Base-by-base conservation (phyloP, 352 stramenopile species). In the Globisporangium lucens region DNA sequence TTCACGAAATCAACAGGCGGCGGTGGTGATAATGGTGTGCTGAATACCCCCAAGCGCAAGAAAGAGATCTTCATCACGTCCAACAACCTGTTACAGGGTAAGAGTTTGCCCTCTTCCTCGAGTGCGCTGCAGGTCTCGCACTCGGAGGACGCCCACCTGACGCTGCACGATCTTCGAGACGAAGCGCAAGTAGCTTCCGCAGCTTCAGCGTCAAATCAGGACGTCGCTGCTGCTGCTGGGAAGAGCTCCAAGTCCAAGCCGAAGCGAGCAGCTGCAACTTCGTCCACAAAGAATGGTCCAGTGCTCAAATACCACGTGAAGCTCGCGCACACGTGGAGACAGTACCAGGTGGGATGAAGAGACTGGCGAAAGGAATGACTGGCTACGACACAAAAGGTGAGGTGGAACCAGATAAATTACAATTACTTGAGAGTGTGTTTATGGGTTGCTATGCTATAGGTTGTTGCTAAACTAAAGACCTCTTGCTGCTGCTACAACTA, bases 241-340 rank as follows among this genome's bases (percentile, higher is more conserved):
- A 29, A 55, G 15, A 47, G 13, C 13, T 20, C 5, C 1, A 13
- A 56, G 15, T 20, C 56, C 2, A 63, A 72, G 35, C 38, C 65
- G 61, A 64, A 75, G 36, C 49, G 63, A 58, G 35, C 47, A 46
- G 41, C 4, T 47, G 8, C 41, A 13, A 20, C 41, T 9, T 47
- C 56, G 13, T 47, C 41, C 17, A 20, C 56, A 51, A 67, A 29
- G 61, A 35, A 68, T 10, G 66, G 79, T 57, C 56, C 61, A 3
- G 73, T 88, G 65, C 75, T 90, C 4, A 75, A 69, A 4, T 85
- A 89, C 63, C 82, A 90, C 69, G 71, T 90, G 29, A 86, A 84
- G 61, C 77, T 90, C 47, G 82, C 80, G 0, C 82, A 90, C 56
- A 77, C 81, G 24, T 90, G 80, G 84, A 73, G 77, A 62, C 75